These are phyloP conservation scores for Coemansia sp. DNA, from an alignment of 192 early-diverging fungal species.

Conservation along the genomic window DNA sequence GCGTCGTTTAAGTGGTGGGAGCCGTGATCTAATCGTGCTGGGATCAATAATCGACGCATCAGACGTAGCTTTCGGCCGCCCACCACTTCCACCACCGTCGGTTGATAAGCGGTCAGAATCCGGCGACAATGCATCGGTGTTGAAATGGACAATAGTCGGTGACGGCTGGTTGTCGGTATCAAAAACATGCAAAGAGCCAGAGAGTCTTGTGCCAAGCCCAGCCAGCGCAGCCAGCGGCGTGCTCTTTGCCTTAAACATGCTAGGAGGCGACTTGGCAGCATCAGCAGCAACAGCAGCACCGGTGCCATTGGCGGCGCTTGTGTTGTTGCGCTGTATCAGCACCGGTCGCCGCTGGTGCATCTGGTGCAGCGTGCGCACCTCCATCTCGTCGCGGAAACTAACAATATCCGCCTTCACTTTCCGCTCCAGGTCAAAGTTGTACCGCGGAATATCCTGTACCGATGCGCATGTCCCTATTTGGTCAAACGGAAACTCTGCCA, in stretches of 20 bases:
- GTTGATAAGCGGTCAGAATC: not conserved
- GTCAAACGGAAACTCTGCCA: conserved; percentile 49
- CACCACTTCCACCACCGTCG: not conserved
- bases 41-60: conserved; percentile 11
- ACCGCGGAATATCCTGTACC: conserved; percentile 47
- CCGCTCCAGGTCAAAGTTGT: conserved; percentile 42
- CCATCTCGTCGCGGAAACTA: conserved; percentile 38
- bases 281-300: too few species aligned
- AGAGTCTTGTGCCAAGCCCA: not conserved
- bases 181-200: not conserved
- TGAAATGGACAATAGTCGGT: conserved; percentile 26
- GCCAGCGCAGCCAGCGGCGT: conserved; percentile 10
- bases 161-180: conserved; percentile 6
- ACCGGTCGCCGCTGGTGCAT: conserved; percentile 42
- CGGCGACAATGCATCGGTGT: not conserved
- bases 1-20: conserved; percentile 31
- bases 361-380: conserved; percentile 36
- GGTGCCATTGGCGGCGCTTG: not conserved
- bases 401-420: conserved; percentile 34
- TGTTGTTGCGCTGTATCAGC: not conserved
- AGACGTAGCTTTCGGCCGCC: not conserved
- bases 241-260: conserved; percentile 22
- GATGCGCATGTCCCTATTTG: conserved; percentile 35
- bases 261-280: not conserved
- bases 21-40: conserved; percentile 22